Evolutionary conservation across 2,329 filamentous ascomycete species (phyloP), one percentile per base, ranked within the genome.

Genomic region (Fusarium protoensiforme): DNA sequence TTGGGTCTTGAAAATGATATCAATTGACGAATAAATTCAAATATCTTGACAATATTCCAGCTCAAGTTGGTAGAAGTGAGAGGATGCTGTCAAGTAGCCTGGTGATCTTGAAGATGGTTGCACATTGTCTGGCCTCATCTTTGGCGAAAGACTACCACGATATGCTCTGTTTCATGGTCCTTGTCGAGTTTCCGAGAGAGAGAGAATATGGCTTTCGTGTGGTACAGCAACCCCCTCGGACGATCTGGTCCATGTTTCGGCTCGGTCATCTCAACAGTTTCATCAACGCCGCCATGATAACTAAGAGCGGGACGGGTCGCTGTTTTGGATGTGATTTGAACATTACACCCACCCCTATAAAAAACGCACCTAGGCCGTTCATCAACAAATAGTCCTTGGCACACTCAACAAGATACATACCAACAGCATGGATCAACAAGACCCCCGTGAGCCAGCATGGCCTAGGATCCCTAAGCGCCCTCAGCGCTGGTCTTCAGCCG

Each of bases 1-100:
- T 64, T 54, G 72, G 51, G 72, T 38, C 65, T 27, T 53, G 56
- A 73, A 62, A 74, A 61, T 69, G 68, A 67, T 56, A 72, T 64
- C 57, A 66, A 63, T 66, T 16, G 35, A 72, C 38, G 43, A 62
- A 35, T 22, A 24, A 61, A 10, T 54, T 22, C 46, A 68, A 56
- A 22, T 24, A 51, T 29, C 11, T 48, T 51, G 46, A 51, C 24
- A 29, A 4, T 29, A 7, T n/a, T 24, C 41, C 22, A 46, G 22
- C 24, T 35, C n/a, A 59, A 33, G 16, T 43, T 64, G 33, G 20
- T 29, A 7, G 35, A 5, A 20, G 35, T 24, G 31, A 20, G 6
- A 59, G 31, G 57, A n/a, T 51, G 14, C 6, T 33, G 48, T n/a
- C 3, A 2, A 33, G 18, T 10, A 33, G 20, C 29, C 27, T 20